Base-by-base conservation (phyloP, 306 rosid genomes). In the Pueraria montana region DNA sequence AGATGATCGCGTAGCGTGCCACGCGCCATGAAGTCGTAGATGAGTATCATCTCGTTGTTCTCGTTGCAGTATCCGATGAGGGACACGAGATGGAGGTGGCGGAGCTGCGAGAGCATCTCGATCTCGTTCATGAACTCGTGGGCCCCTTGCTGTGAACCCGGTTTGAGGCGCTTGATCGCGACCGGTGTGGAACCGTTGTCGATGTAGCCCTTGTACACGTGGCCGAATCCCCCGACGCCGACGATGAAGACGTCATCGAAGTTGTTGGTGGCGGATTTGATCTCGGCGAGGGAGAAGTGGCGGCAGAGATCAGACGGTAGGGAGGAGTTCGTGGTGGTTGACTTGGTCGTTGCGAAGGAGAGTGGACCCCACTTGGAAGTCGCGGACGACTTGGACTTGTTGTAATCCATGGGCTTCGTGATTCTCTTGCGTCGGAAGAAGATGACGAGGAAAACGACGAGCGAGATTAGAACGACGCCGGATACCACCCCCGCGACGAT, bases 1-100 rank as follows among this genome's bases (percentile, higher is more conserved):
- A 91, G 90, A 68, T 91, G 93, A 2, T 80, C 86, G 2, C 89
- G 81, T 6, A 89, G 87, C 1, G 93, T 89, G 8, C 95, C 95
- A 18, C 87, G 90, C 0, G 52, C 12, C 95, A 91, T 89, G 71
- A 20, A 84, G 17, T 91, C 95, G 1, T 91, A 91, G 27, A 91
- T 46, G 0, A 91, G 62, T 6, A 89, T 42, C 91, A 85, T 89
- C 72, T 89, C 94, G 11, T 46, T 83, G 62, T 11, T 73, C 2
- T 86, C 91, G 8, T 81, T 78, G 83, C 91, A 81, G 53, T 78
- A 88, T 0, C 89, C 91, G 2, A 88, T 86, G 0, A 88, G 74
- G 18, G 89, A 86, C 2, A 88, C 91, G 2, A 88, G 80, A 4
- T 88, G 88, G 9, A 56, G 72, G 23, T 88, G 89, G 0, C 89